Evolutionary conservation across 2,329 filamentous ascomycete genomes (phyloP).

Genomic region (Aspergillus novoparasiticus): DNA sequence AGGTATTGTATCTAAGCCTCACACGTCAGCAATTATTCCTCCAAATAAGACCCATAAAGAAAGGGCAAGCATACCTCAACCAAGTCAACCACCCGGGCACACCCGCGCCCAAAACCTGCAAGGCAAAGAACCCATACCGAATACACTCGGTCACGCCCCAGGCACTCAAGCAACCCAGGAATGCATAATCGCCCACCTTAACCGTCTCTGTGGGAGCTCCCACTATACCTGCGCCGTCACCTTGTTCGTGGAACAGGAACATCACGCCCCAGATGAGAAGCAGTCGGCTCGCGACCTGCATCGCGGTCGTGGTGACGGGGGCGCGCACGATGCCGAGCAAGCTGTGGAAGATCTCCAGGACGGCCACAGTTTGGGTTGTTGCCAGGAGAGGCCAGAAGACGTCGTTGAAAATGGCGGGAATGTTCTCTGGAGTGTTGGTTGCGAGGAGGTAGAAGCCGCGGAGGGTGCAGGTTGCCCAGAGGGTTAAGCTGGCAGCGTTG

Average conservation of each 20-base stretch:
- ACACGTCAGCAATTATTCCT: neutral
- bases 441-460: slow-evolving; percentile 63
- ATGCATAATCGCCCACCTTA: slow-evolving; percentile 43
- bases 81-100: slow-evolving; percentile 71
- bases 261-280: slow-evolving; percentile 88
- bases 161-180: slow-evolving; percentile 64
- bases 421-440: slow-evolving; percentile 44
- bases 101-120: slow-evolving; percentile 58
- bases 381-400: slow-evolving; percentile 43
- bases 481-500: slow-evolving; percentile 74
- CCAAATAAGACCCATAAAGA: neutral
- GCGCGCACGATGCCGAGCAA: slow-evolving; percentile 79
- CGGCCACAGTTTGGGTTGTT: slow-evolving; percentile 80
- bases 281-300: slow-evolving; percentile 87
- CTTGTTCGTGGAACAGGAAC: slow-evolving; percentile 69
- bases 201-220: slow-evolving; percentile 21
- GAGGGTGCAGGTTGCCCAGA: slow-evolving; percentile 78
- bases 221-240: slow-evolving; percentile 58
- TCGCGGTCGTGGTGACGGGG: slow-evolving; percentile 78
- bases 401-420: slow-evolving; percentile 49
- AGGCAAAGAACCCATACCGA: slow-evolving; percentile 87
- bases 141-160: slow-evolving; percentile 93
- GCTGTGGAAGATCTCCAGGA: slow-evolving; percentile 82
- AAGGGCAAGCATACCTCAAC: slow-evolving; percentile 40
- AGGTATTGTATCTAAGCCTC: slow-evolving; percentile 72